Evolutionary conservation across 768 basidiomycete species (phyloP), one percentile per base, ranked within the genome.

Genomic region (Chalciporus piperatus): DNA sequence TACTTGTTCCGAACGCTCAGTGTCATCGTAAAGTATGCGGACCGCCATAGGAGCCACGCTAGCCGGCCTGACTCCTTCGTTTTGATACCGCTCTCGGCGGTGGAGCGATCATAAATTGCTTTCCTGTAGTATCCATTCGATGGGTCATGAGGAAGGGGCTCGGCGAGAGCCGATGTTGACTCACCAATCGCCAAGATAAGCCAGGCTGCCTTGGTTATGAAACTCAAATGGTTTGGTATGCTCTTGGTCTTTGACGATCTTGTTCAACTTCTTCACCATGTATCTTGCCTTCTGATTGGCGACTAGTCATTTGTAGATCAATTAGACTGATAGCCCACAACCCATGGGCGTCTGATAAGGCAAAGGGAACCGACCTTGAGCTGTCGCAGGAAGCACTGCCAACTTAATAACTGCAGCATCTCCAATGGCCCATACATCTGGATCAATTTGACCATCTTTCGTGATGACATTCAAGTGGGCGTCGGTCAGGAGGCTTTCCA

Each of bases 41-140:
- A 85, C 47, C 88, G 76, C 88, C 88, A 90, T 43, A 90, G 72
- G 28, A 90, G 72, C 87, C 87, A 90, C 11, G 88, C 88, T 35
- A 87, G 55, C 33, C 85, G 76, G 23, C 87, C 82, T 35, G 80
- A 75, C 69, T 88, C 80, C 65, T 81, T 83, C 48, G 75, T 70
- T 70, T 82, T 70, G 59, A 80, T 66, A 20, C 79, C 74, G 41
- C 66, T 72, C 43, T 75, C 72, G 39, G 76, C 71, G 14, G 73
- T 71, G 40, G 84, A 77, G 49, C 83, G 74, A 70, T 89, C 87
- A 59, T 87, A 89, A 23, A 90, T 82, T 1, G 87, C 88, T 72
- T 85, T 84, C 87, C 87, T 84, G 56, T 59, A 48, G 2, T 48
- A 16, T 37, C 7, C 46, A 44, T 41, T 54, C 46, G 40, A 43